Base-by-base conservation (phyloP, 208 protist genomes). In the Trypanosoma lewisi region DNA sequence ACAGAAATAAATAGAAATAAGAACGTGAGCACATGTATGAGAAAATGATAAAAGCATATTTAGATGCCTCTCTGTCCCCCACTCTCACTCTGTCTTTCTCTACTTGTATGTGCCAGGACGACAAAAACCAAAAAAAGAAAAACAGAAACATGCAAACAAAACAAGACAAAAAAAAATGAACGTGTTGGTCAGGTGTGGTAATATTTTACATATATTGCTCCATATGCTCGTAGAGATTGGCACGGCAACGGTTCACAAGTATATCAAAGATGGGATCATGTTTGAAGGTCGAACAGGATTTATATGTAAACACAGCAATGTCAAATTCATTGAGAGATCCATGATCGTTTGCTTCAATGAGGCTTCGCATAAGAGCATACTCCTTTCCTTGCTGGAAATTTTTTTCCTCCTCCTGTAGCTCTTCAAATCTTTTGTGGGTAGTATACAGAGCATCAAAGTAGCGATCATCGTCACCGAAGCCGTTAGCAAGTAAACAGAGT, bases 361-460 rank as follows among this genome's bases (percentile, higher is more conserved):
- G 21, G 1, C 42, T 37, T 21, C 75, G 76, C 37, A 91, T 70
- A 9, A 93, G 70, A 50, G 66, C 53, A 50, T 87, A 74, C 62
- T 91, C 83, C 68, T 90, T 93, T 1, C 87, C 87, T n/a, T 77
- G 77, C 59, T 91, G 83, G 12, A 87, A 78, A 27, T 75, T 58
- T 30, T 51, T 67, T 47, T 93, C 87, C 50, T 85, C 77, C 47
- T 82, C 77, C 68, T 93, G 87, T 30, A 87, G 66, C 21, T 36
- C 59, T 23, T 82, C 69, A 58, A 93, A 93, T 11, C 70, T 59
- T 67, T 87, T 90, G 34, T 73, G 70, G 37, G 75, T 73, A 47
- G 74, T 55, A 73, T 93, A 85, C 33, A 93, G 75, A 34, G 79
- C 60, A 48, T 93, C 83, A 62, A 93, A 93, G 72, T 82, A 88